These are phyloP conservation scores for Globisporangium rhizosaccharum DNA, from an alignment of 352 stramenopile genomes.

Conservation along the genomic window DNA sequence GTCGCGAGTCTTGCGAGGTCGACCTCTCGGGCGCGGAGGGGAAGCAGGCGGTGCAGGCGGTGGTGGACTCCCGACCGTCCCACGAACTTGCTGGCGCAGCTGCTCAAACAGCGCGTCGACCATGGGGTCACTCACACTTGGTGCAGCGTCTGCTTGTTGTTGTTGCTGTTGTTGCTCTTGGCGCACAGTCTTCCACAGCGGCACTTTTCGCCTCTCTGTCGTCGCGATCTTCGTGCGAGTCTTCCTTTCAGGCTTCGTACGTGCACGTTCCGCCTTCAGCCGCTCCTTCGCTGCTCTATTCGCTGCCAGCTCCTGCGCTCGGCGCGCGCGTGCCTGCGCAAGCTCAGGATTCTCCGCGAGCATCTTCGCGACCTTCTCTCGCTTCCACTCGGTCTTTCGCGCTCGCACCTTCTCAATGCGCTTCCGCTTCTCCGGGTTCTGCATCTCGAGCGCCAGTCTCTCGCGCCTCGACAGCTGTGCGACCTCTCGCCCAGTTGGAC, in stretches of 20 bases:
- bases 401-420: neutral
- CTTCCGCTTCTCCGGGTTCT: neutral
- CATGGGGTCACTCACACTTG: neutral
- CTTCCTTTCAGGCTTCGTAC: neutral
- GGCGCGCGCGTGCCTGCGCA: neutral
- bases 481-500: neutral
- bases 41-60: neutral
- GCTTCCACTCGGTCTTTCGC: neutral
- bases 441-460: neutral
- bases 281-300: neutral
- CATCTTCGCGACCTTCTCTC: neutral
- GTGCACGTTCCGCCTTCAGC: neutral
- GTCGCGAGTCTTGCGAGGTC: constrained; percentile 4
- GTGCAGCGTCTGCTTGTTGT: neutral
- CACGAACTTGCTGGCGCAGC: constrained; percentile 3
- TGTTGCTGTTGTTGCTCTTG: neutral
- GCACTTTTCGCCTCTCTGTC: neutral
- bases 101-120: constrained; percentile 4
- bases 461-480: neutral
- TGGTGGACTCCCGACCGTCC: neutral
- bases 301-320: neutral
- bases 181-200: neutral
- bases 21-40: neutral
- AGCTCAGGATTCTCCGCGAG: neutral
- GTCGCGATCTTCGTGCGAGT: neutral